phyloP scores from a whole-genome alignment of 805 yeast genomes.

The Cyberlindnera nakhonratchasimensis region DNA sequence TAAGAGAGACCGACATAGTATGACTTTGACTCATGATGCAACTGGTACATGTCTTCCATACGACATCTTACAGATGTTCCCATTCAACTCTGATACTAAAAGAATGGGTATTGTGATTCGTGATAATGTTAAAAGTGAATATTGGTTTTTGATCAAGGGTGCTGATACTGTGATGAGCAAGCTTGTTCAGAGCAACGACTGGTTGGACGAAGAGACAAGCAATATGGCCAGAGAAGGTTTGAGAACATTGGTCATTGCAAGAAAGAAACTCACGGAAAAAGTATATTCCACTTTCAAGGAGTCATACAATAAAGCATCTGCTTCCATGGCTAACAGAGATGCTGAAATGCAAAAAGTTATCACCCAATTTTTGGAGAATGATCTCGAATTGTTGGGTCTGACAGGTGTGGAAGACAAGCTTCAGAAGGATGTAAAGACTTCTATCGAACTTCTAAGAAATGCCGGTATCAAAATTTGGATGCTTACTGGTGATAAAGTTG shows the following conservation, averaged over 20 bases:
- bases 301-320: slow-evolving; percentile 67
- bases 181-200: slow-evolving; percentile 82
- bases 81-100: slow-evolving; percentile 93
- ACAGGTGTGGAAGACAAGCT: slow-evolving; percentile 98
- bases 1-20: slow-evolving; percentile 76
- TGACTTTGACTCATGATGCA: slow-evolving; percentile 62
- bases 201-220: slow-evolving; percentile 97
- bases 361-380: slow-evolving; percentile 67
- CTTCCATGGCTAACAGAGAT: slow-evolving; percentile 81
- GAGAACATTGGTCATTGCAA: slow-evolving; percentile 91
- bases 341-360: slow-evolving; percentile 65
- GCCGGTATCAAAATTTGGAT: slow-evolving; percentile 99
- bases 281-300: slow-evolving; percentile 59
- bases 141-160: slow-evolving; percentile 89
- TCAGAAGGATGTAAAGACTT: slow-evolving; percentile 86
- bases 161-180: slow-evolving; percentile 92
- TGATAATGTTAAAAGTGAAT: slow-evolving; percentile 59
- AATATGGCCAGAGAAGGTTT: slow-evolving; percentile 99
- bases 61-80: slow-evolving; percentile 80
- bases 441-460: slow-evolving; percentile 87
- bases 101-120: slow-evolving; percentile 89
- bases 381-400: slow-evolving; percentile 81
- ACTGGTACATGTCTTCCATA: slow-evolving; percentile 50
- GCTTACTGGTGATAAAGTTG: slow-evolving; percentile 98
- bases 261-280: slow-evolving; percentile 59